Base-by-base conservation (phyloP, 164 flowering plant species). In the Annona squamosa region DNA sequence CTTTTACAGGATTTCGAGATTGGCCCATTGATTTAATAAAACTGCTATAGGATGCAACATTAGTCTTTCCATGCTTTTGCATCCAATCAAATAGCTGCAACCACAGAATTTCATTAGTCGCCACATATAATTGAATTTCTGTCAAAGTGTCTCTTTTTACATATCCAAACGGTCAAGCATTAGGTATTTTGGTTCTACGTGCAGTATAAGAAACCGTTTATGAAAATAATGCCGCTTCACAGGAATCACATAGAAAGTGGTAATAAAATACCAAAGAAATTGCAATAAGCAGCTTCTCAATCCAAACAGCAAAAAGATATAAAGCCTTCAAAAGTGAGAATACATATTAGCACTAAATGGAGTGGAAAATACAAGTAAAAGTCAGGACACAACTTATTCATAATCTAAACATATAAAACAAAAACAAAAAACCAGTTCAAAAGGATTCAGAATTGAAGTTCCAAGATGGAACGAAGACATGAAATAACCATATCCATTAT, bases 1-100 rank as follows among this genome's bases (percentile, higher is more conserved):
- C 97, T 80, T 86, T 87, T 6, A 81, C 44, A 43, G 85, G 82
- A 76, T 83, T 85, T 47, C 65, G 79, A 68, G 81, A 82, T 77
- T 74, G 85, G 71, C 95, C 97, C 84, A 86, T 78, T 79, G 85
- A 84, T 83, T 90, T 94, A 71, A 94, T 85, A 63, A 84, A 94
- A 80, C 87, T 90, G 85, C 92, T 89, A 72, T 92, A 94, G 65
- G 97, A 90, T 48, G 91, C 86, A 77, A 78, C 59, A 80, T 79
- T 89, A n/a, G 81, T 78, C 83, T 90, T 92, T 42, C 80, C 87
- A 74, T 82, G 84, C 71, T 83, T 81, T 77, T 83, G 84, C 98
- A 94, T 94, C 97, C 97, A 92, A 67, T 84, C 84, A 88, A 91
- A 91, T 13, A 92, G 85, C 98, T 94, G 90, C 46, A 52, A 72